These are phyloP conservation scores for Coffea eugenioides DNA, from an alignment of 257 asterid genomes.

Conservation along the genomic window DNA sequence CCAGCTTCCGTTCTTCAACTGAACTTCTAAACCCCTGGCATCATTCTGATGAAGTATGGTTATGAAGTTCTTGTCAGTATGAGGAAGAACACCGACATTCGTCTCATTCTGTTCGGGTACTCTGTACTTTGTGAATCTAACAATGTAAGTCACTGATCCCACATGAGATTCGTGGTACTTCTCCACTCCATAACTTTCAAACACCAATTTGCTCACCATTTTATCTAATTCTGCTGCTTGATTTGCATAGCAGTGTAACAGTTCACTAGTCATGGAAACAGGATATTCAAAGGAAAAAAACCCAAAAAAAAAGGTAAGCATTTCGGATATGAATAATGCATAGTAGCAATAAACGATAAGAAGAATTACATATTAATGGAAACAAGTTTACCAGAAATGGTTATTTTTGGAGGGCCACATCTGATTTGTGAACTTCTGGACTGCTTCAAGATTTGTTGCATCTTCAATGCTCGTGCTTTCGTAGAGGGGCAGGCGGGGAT, in stretches of 20 bases:
- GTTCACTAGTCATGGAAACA: background rate
- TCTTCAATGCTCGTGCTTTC: constrained; percentile 61
- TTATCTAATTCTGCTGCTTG: constrained; percentile 44
- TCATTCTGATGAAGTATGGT: constrained; percentile 11
- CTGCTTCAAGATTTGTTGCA: constrained; percentile 33
- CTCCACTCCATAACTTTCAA: constrained; percentile 51
- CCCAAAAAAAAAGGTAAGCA: background rate
- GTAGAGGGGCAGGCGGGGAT: constrained; percentile 46
- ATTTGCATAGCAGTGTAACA: constrained; percentile 26
- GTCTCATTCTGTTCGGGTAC: constrained; percentile 27
- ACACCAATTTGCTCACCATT: constrained; percentile 53
- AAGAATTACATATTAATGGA: no score
- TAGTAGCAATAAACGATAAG: background rate
- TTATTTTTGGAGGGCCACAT: constrained; percentile 64
- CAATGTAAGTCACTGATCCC: constrained; percentile 45
- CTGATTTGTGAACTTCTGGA: constrained; percentile 37
- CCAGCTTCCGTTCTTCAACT: constrained; percentile 10
- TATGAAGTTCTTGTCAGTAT: constrained; percentile 13
- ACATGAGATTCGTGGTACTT: constrained; percentile 44
- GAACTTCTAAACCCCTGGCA: background rate
- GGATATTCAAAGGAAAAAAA: background rate
- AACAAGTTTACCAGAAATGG: constrained; percentile 32
- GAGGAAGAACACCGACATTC: background rate
- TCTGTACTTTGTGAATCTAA: constrained; percentile 43
- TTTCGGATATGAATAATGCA: no score